phyloP scores from a whole-genome alignment of 805 yeast genomes.

The Wickerhamia fluorescens region DNA sequence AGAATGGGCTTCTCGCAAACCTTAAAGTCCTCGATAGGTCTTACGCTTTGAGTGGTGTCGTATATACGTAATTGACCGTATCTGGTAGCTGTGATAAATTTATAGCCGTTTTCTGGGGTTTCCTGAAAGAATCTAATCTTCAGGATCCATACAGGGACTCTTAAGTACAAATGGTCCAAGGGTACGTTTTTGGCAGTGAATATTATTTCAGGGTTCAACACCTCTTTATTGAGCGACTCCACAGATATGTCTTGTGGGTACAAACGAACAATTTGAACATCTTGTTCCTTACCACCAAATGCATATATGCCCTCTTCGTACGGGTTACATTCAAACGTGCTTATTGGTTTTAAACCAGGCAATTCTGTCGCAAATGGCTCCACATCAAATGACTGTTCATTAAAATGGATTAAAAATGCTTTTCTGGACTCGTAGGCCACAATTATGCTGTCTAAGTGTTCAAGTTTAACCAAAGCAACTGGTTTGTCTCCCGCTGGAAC shows the following conservation, averaged over 20 bases:
- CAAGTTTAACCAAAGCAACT: conserved; percentile 22
- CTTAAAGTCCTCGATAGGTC: conserved; percentile 56
- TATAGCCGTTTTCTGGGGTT: conserved; percentile 33
- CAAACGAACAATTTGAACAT: conserved; percentile 45
- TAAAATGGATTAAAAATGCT: conserved; percentile 32
- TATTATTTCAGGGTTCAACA: conserved; percentile 23
- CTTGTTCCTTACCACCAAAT: conserved; percentile 81
- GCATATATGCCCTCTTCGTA: conserved; percentile 51
- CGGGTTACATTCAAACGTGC: conserved; percentile 44
- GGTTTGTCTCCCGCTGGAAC: conserved; percentile 22
- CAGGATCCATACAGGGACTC: conserved; percentile 78
- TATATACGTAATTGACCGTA: conserved; percentile 74
- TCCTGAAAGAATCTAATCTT: conserved; percentile 41
- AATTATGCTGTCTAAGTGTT: conserved; percentile 24
- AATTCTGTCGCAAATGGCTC: conserved; percentile 28
- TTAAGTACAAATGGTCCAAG: conserved; percentile 66
- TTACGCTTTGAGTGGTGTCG: conserved; percentile 58
- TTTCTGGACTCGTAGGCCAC: conserved; percentile 42
- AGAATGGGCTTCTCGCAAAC: conserved; percentile 49
- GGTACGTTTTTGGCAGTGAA: conserved; percentile 82
- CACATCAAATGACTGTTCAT: conserved; percentile 20
- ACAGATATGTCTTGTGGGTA: conserved; percentile 17
- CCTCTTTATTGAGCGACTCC: conserved; percentile 12
- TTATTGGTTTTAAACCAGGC: conserved; percentile 38
- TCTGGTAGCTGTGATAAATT: conserved; percentile 59